Percentiles rank a stretch among this genome's conserved stretches.
These are phyloP conservation scores for Verticillium klebahnii DNA, from an alignment of 2,329 filamentous ascomycete genomes.

Conservation along the genomic window DNA sequence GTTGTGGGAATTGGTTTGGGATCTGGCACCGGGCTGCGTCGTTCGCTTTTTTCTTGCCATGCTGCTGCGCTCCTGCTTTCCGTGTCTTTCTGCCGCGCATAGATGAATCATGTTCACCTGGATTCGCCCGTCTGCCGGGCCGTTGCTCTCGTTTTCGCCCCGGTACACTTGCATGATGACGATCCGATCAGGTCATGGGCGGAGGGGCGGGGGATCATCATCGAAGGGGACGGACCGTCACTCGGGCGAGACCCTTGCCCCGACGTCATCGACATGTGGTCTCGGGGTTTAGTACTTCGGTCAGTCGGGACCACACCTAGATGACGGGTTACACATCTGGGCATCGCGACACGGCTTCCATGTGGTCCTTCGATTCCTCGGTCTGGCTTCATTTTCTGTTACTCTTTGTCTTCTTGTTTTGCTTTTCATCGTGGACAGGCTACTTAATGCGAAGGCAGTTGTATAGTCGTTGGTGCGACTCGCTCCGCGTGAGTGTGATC, in stretches of 20 bases:
- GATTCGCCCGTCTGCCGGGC: background rate
- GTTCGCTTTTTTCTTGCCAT: constrained; percentile 9
- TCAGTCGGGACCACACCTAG: background rate
- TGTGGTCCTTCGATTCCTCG: background rate
- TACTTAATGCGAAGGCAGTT: background rate
- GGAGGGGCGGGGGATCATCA: background rate
- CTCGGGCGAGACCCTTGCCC: background rate
- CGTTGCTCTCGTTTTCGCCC: background rate
- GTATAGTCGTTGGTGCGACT: background rate
- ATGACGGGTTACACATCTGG: background rate
- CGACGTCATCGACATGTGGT: background rate
- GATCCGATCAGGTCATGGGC: background rate
- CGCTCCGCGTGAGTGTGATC: background rate
- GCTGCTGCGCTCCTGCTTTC: constrained; percentile 1
- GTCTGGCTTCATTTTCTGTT: background rate
- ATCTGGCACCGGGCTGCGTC: constrained; percentile 9
- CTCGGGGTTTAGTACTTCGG: background rate
- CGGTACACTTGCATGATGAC: background rate
- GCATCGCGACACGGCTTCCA: background rate
- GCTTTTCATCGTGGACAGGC: background rate
- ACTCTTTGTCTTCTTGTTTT: background rate
- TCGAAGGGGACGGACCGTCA: background rate
- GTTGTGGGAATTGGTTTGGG: constrained; percentile 9
- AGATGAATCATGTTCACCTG: constrained; percentile 10
- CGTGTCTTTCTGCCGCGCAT: constrained; percentile 7